A percentile compares a stretch with the other conserved stretches of the same genome.
These are phyloP conservation scores for Didymella lethalis DNA, from an alignment of 2,329 filamentous ascomycete species.

Conservation along the genomic window DNA sequence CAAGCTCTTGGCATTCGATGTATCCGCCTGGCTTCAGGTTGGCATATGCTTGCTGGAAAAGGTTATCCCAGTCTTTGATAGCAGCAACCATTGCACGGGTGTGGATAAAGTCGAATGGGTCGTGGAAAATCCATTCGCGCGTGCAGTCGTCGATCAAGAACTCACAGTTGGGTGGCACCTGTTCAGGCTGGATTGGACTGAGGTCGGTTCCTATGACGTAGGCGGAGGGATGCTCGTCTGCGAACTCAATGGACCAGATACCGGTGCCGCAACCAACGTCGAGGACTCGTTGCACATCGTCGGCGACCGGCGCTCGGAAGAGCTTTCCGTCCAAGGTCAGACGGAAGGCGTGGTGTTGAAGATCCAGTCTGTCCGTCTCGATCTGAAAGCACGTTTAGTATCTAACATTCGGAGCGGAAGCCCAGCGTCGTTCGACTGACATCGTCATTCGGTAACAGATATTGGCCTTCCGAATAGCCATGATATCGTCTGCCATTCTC, in stretches of 20 bases:
- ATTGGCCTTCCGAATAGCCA: slow-evolving; percentile 42
- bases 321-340: slow-evolving; percentile 44
- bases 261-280: slow-evolving; percentile 47
- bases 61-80: slow-evolving; percentile 61
- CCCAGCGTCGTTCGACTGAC: slow-evolving; percentile 15
- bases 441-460: slow-evolving; percentile 46
- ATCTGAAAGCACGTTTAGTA: slow-evolving; percentile 19
- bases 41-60: slow-evolving; percentile 54
- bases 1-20: slow-evolving; percentile 59
- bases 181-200: slow-evolving; percentile 43
- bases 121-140: slow-evolving; percentile 64
- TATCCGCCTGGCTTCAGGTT: slow-evolving; percentile 60
- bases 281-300: slow-evolving; percentile 41
- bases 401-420: too few relatives aligned
- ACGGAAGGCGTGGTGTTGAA: slow-evolving; percentile 47
- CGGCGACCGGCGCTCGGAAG: slow-evolving; percentile 37
- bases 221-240: slow-evolving; percentile 45
- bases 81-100: slow-evolving; percentile 60
- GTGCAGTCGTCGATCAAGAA: slow-evolving; percentile 49
- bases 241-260: slow-evolving; percentile 45
- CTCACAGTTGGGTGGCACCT: slow-evolving; percentile 45
- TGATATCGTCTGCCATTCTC: slow-evolving; percentile 46
- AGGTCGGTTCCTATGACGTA: slow-evolving; percentile 48
- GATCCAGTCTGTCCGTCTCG: slow-evolving; percentile 42
- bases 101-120: slow-evolving; percentile 66